A percentile compares a stretch with the other conserved stretches of the same genome.
Evolutionary conservation across 140 eudicot genomes (phyloP).

Genomic region (Cichorium intybus): DNA sequence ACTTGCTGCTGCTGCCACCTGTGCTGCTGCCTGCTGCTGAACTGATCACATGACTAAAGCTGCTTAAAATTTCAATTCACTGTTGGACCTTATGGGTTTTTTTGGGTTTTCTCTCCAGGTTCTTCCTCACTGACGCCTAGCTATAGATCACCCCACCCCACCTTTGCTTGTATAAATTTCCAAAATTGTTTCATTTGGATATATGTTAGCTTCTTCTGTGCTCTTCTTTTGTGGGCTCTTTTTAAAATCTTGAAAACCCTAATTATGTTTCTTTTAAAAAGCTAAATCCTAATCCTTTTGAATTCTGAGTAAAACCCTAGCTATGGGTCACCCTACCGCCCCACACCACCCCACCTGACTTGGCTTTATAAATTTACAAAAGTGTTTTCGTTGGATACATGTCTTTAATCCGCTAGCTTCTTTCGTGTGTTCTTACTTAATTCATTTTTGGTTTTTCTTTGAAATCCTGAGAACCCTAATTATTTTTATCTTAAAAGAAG

Average conservation of each 20-base stretch:
- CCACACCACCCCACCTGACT: neutral
- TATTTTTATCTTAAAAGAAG: neutral
- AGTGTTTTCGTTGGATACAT: neutral
- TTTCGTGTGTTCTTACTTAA: conserved; percentile 8
- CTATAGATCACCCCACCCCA: neutral
- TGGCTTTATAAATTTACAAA: conserved; percentile 15
- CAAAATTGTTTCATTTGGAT: neutral
- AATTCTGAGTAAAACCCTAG: neutral
- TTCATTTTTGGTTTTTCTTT: neutral
- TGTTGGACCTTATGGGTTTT: conserved; percentile 35
- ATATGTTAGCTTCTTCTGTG: neutral
- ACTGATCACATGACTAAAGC: conserved; percentile 37
- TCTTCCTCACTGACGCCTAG: neutral
- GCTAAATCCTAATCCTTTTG: too few relatives aligned
- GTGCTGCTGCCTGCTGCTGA: conserved; percentile 4
- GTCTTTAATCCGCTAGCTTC: conserved; percentile 7
- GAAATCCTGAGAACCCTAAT: conserved; percentile 12
- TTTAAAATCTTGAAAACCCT: neutral
- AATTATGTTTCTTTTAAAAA: neutral
- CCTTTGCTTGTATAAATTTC: conserved; percentile 14
- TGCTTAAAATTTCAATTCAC: conserved; percentile 24
- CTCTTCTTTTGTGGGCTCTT: neutral
- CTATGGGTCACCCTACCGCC: neutral
- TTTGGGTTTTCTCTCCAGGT: conserved; percentile 33
- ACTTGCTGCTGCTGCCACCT: conserved; percentile 30